Base-by-base conservation (phyloP, 345 rosid species). In the Erodium maritimum region DNA sequence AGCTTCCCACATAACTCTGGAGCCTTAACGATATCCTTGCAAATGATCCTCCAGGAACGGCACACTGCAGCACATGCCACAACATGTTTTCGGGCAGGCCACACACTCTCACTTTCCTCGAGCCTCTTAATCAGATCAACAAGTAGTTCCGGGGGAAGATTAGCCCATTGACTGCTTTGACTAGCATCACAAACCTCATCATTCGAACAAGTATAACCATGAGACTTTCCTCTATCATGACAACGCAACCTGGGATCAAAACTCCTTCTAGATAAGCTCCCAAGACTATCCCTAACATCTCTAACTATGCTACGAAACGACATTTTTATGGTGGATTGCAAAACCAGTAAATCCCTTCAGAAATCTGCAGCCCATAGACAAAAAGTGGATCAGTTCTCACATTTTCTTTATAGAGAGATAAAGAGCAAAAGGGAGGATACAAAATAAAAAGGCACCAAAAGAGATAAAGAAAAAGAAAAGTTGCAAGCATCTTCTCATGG, bases 61-160 rank as follows among this genome's bases (percentile, higher is more conserved):
- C 99, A 93, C 6, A 93, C 99, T 0, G 93, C 88, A 70, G 99
- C 99, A 73, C 99, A 93, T 18, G 96, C 89, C 65, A 93, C 94
- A 37, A 93, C 99, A 67, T 93, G 73, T 73, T 65, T 83, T 33
- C 96, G 91, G 67, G 89, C 79, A 70, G 99, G 99, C 99, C 99
- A 93, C 0, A 61, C 74, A 55, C 87, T 78, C 76, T 89, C 99
- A 19, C 96, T 89, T 23, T 85, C 94, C 77, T 93, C 99, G 55
- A 93, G 76, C 69, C 96, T 80, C 78, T 82, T 89, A 61, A 93
- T 89, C 69, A 93, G 96, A 63, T 93, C 99, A 8, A 78, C 80
- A 50, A 89, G 70, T 50, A 93, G 81, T 80, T 93, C 96, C 0
- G 94, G 96, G 23, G 99, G 99, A 7, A 93, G 93, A 67, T 86